Base-by-base conservation (phyloP, 2,329 filamentous ascomycete species). In the Lecanicillium sp. region DNA sequence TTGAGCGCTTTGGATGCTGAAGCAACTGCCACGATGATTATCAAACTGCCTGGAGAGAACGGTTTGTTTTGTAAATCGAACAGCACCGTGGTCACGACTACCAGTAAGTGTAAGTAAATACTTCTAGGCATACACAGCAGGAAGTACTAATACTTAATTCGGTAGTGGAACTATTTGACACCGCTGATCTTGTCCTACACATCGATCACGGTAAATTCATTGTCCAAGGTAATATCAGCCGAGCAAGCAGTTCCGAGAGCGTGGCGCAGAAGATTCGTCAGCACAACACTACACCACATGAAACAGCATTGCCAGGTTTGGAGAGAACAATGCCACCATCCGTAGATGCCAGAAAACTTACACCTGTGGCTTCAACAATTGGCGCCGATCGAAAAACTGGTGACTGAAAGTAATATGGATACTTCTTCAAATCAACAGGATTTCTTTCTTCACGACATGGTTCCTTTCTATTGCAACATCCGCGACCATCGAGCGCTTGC, bases 1-100 rank as follows among this genome's bases (percentile, higher is more conserved):
- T 44, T 54, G 17, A 54, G 50, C 20, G 48, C 53, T 17, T 26
- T 55, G 3, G 53, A 52, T n/a, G n/a, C n/a, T n/a, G 38, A 36
- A 1, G 24, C 24, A 7, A 55, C 53, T 1, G 47, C 51, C 1
- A 38, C 15, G 10, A 40, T 3, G 0, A 30, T 55, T 9, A 10
- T 47, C 0, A 6, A 37, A 2, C 29, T 55, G 2, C 9, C 51
- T 7, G 53, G 53, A 2, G 24, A 26, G 1, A 27, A 45, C 6
- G 54, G 54, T 2, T 12, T 52, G 2, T 36, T 54, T 20, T 49
- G 32, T 17, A 48, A 47, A 15, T 45, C 27, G 5, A 44, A 41
- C 5, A 40, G 52, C 5, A 55, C 55, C 10, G 46, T 44, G 23
- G 30, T 49, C 0, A 45, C 56, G 46, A 48, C 46, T 17, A 48